Evolutionary conservation across 768 basidiomycete species (phyloP).

Genomic region (Chalciporus chontae): DNA sequence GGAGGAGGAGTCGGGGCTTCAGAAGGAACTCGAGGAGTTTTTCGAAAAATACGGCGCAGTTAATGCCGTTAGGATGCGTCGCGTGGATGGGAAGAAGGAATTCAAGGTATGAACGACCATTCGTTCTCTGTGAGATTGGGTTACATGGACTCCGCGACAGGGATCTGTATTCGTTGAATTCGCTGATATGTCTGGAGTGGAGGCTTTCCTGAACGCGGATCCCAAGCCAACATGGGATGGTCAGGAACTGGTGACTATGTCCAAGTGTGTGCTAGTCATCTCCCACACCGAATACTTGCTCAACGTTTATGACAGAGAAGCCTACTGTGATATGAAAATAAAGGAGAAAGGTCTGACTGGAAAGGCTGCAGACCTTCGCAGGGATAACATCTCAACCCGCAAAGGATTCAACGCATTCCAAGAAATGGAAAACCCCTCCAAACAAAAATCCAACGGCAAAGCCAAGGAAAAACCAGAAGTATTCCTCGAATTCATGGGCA

Average conservation of each 20-base stretch:
- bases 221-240: constrained; percentile 81
- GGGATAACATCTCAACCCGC: constrained; percentile 47
- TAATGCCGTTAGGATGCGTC: constrained; percentile 84
- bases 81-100: constrained; percentile 69
- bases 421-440: constrained; percentile 49
- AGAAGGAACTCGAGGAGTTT: constrained; percentile 73
- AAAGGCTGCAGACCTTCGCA: constrained; percentile 59
- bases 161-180: constrained; percentile 94
- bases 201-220: constrained; percentile 75
- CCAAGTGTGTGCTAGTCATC: constrained; percentile 56
- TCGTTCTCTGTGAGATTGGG: not conserved
- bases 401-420: constrained; percentile 80
- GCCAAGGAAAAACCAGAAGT: constrained; percentile 52
- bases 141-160: constrained; percentile 37
- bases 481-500: constrained; percentile 72
- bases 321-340: constrained; percentile 94
- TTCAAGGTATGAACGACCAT: constrained; percentile 67
- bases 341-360: constrained; percentile 88
- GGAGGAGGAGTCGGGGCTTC: constrained; percentile 58
- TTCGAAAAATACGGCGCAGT: constrained; percentile 75
- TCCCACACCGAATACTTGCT: not conserved
- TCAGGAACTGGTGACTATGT: constrained; percentile 76
- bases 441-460: constrained; percentile 31
- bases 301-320: constrained; percentile 47
- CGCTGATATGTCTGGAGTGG: constrained; percentile 60